Evolutionary conservation across 768 basidiomycete species (phyloP).

Genomic region (Hypsizygus marmoreus): DNA sequence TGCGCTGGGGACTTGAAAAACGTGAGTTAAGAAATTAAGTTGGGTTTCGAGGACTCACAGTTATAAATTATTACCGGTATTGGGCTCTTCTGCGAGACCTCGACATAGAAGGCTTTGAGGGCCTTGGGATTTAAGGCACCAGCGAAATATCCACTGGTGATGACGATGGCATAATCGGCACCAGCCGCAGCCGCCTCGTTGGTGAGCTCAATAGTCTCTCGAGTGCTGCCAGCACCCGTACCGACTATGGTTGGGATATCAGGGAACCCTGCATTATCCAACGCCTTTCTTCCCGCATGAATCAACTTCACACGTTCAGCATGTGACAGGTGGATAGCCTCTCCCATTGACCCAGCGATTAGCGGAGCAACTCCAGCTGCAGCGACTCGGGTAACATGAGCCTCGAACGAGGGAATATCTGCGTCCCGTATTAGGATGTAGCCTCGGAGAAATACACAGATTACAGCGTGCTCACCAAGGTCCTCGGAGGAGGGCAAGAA

Average conservation of each 20-base stretch:
- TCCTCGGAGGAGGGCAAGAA: conserved; percentile 77
- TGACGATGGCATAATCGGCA: conserved; percentile 86
- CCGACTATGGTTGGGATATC: conserved; percentile 76
- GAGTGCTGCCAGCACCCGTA: conserved; percentile 81
- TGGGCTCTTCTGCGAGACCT: conserved; percentile 77
- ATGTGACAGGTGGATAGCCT: conserved; percentile 74
- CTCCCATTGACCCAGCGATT: conserved; percentile 83
- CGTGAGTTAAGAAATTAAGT: conserved; percentile 11
- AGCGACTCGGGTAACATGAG: conserved; percentile 66
- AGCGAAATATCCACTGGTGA: conserved; percentile 86
- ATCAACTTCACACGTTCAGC: conserved; percentile 68
- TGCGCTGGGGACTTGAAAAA: conserved; percentile 72
- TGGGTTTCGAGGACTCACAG: conserved; percentile 49
- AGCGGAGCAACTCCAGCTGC: conserved; percentile 70
- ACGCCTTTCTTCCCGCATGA: conserved; percentile 63
- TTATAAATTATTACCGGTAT: conserved; percentile 91
- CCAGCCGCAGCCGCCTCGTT: conserved; percentile 81
- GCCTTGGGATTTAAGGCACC: conserved; percentile 72
- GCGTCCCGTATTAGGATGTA: conserved; percentile 9
- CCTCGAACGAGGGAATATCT: conserved; percentile 71
- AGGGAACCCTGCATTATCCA: conserved; percentile 64
- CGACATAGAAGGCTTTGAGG: conserved; percentile 76
- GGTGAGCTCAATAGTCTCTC: conserved; percentile 76
- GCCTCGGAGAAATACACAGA: conserved; percentile 4
- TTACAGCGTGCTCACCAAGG: conserved; percentile 57